Conservation (phyloP, 345 rosid species). For the Angophora floribunda region DNA sequence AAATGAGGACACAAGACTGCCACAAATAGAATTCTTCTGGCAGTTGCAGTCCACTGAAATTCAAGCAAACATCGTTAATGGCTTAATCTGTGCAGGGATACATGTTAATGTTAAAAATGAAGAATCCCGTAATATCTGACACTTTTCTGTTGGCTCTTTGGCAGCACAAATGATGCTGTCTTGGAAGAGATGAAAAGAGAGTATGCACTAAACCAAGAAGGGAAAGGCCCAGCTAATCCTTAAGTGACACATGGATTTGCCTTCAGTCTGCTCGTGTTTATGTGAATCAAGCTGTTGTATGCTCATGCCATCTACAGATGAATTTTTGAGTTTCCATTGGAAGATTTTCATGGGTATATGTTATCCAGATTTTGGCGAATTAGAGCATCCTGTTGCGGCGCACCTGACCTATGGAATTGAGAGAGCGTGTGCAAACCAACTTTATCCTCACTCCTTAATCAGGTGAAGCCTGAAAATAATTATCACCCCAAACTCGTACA, state of each 20-base stretch:
- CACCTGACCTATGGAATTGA: neutral
- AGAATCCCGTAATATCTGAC: neutral
- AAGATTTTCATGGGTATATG: neutral
- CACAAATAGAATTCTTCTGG: neutral
- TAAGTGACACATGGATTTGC: neutral
- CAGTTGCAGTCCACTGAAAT: neutral
- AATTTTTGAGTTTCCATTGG: neutral
- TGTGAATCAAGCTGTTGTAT: neutral
- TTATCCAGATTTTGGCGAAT: neutral
- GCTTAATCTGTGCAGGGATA: neutral
- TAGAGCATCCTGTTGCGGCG: neutral
- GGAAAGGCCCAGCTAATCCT: constrained; percentile 18
- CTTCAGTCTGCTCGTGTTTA: neutral
- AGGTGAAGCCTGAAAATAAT: neutral
- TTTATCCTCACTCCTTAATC: neutral
- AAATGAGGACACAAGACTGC: neutral
- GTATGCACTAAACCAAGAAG: constrained; percentile 63
- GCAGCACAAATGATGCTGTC: constrained; percentile 79
- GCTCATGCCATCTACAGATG: neutral
- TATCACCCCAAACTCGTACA: neutral
- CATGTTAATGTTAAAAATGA: neutral
- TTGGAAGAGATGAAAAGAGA: constrained; percentile 89
- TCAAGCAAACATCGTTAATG: neutral
- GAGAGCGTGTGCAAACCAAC: neutral
- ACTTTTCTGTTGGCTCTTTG: neutral